Percentiles rank a stretch among this genome's conserved stretches.
These are phyloP conservation scores for Penicillium ochrochloron DNA, from an alignment of 495 filamentous ascomycete genomes.

Conservation along the genomic window DNA sequence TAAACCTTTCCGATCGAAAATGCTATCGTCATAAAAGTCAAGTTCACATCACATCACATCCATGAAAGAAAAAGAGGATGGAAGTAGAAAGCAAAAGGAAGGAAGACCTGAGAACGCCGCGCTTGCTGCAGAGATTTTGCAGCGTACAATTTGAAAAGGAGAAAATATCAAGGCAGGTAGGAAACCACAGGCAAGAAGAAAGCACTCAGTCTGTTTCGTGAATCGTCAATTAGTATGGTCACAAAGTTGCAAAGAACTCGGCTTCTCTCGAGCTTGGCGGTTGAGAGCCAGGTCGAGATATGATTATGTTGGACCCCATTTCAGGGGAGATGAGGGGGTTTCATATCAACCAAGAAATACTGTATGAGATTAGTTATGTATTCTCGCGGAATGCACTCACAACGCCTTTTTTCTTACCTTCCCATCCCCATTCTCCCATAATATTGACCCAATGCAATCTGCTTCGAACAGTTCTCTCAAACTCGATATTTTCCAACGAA, in stretches of 20 bases:
- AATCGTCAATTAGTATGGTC: constrained; percentile 20
- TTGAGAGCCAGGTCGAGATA: neutral
- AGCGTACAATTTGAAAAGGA: constrained; percentile 20
- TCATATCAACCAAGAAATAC: constrained; percentile 21
- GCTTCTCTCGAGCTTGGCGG: constrained; percentile 8
- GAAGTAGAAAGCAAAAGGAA: neutral
- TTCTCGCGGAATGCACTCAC: neutral
- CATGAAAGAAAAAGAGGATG: neutral
- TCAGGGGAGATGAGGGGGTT: no score
- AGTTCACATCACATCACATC: constrained; percentile 12
- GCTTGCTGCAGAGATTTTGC: constrained; percentile 13
- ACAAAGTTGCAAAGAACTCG: neutral
- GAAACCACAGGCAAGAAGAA: neutral
- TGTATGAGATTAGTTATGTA: neutral
- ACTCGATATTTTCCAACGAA: constrained; percentile 57
- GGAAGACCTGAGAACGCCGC: constrained; percentile 17
- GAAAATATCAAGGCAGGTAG: neutral
- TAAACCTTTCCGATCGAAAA: constrained; percentile 15
- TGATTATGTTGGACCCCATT: neutral
- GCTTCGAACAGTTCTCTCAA: constrained; percentile 69
- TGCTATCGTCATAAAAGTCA: constrained; percentile 18
- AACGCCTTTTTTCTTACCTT: constrained; percentile 56
- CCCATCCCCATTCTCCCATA: constrained; percentile 81
- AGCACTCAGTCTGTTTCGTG: constrained; percentile 9
- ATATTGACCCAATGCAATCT: constrained; percentile 76